Evolutionary conservation across 257 asterid genomes (phyloP).

Genomic region (Ajuga chamaepitys): DNA sequence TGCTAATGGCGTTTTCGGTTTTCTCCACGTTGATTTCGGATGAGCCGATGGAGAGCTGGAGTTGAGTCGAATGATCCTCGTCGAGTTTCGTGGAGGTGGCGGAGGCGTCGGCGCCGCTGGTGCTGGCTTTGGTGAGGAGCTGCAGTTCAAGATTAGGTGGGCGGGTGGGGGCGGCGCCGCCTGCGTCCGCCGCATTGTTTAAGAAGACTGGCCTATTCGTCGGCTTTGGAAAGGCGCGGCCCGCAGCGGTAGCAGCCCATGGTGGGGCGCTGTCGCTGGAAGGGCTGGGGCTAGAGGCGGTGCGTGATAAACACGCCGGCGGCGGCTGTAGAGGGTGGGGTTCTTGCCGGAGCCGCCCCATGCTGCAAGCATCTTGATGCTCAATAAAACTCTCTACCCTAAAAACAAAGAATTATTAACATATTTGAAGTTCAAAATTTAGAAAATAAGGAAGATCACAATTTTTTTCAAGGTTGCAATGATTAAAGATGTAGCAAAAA

Average conservation of each 20-base stretch:
- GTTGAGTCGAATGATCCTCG: conserved; percentile 31
- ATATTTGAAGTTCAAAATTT: neutral
- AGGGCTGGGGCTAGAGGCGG: conserved; percentile 54
- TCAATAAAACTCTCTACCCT: conserved; percentile 87
- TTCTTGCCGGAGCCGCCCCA: conserved; percentile 40
- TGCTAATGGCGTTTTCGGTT: conserved; percentile 1
- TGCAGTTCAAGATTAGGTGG: conserved; percentile 56
- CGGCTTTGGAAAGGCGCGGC: conserved; percentile 3
- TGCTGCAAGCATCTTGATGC: conserved; percentile 59
- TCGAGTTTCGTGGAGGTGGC: neutral
- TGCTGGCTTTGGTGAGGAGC: conserved; percentile 34
- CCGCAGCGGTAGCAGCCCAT: neutral
- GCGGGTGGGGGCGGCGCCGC: neutral
- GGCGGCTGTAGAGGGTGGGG: conserved; percentile 30
- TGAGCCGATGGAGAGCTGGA: conserved; percentile 50
- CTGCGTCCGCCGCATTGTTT: neutral
- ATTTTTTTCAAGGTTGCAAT: conserved; percentile 12
- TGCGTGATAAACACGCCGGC: conserved; percentile 37
- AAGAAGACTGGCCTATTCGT: neutral
- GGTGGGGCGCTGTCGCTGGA: conserved; percentile 37
- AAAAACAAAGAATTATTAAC: neutral
- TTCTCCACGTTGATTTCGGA: conserved; percentile 22
- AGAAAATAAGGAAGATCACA: neutral
- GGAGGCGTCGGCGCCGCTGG: neutral
- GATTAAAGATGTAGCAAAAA: conserved; percentile 26